Evolutionary conservation across 208 protist genomes (phyloP), one percentile per base, ranked within the genome.

Genomic region (Naegleria lovaniensis): DNA sequence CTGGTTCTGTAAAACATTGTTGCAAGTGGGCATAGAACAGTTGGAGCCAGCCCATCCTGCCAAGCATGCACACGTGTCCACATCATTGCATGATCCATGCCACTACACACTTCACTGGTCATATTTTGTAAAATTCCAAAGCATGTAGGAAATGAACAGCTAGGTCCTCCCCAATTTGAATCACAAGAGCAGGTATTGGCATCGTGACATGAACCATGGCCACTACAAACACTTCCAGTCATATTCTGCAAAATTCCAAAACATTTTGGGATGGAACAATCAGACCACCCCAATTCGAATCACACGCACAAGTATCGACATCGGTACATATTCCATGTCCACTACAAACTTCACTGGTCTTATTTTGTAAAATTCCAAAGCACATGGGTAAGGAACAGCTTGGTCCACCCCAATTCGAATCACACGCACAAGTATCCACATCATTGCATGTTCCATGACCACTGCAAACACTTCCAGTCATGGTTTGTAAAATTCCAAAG

Each of bases 381-480:
- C 83, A 87, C 40, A 13, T 29, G 48, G 48, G 15, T 9, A 51
- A 41, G 40, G 40, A 5, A 67, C 85, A 89, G 67, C 59, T 67
- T 29, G 7, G n/a, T 40, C 85, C 85, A 29, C 9, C 6, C n/a
- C 39, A 67, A 67, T 29, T 29, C n/a, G 7, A 0, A 16, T 38
- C 36, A 67, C 85, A 89, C 6, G 19, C 29, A 39, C 85, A 89
- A 4, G 29, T 40, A 67, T 89, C n/a, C 6, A 67, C 48, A 25
- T 13, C 40, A 40, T 22, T 89, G 38, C 85, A 89, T 40, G 85
- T 89, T 29, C 85, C 85, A n/a, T 89, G 52, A 2, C 48, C n/a
- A 25, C 7, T 36, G 59, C 85, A 87, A 36, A 87, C 83, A 9
- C 1, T 33, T 5, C 38, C 43, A 48, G 43, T 48, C 5, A 7